A percentile compares a stretch with the other conserved stretches of the same genome.
phyloP scores from a whole-genome alignment of 2,329 filamentous ascomycete species.

The Fusarium globosum region DNA sequence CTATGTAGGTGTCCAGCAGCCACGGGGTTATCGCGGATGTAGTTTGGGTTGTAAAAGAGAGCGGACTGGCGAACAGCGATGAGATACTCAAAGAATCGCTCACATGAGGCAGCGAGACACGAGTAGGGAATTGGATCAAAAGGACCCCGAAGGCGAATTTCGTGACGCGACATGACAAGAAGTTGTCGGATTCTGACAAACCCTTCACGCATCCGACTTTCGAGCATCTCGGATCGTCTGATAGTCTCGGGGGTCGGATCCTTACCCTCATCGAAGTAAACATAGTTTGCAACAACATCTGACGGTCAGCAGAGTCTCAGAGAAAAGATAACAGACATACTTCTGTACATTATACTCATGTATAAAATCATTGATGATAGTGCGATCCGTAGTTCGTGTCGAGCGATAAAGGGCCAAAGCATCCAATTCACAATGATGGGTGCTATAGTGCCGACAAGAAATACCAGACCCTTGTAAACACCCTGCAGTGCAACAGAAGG shows the following conservation, averaged over 20 bases:
- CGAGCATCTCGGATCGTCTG: slow-evolving; percentile 65
- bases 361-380: slow-evolving; percentile 68
- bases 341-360: slow-evolving; percentile 67
- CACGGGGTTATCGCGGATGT: slow-evolving; percentile 61
- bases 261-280: slow-evolving; percentile 67
- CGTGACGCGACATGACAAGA: slow-evolving; percentile 66
- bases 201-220: slow-evolving; percentile 68
- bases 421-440: slow-evolving; percentile 69
- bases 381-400: slow-evolving; percentile 67
- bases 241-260: slow-evolving; percentile 64
- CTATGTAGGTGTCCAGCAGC: slow-evolving; percentile 61
- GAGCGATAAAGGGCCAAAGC: slow-evolving; percentile 70
- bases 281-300: slow-evolving; percentile 66
- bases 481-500: slow-evolving; percentile 55
- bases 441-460: slow-evolving; percentile 64
- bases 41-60: slow-evolving; percentile 66
- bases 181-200: slow-evolving; percentile 68
- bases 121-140: slow-evolving; percentile 68
- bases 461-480: slow-evolving; percentile 60
- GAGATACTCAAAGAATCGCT: slow-evolving; percentile 69
- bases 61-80: slow-evolving; percentile 68
- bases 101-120: slow-evolving; percentile 65
- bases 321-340: slow-evolving; percentile 43
- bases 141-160: slow-evolving; percentile 67
- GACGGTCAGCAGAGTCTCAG: not conserved